phyloP scores from a whole-genome alignment of 192 early-diverging fungal genomes.

The Podila clonocystis region DNA sequence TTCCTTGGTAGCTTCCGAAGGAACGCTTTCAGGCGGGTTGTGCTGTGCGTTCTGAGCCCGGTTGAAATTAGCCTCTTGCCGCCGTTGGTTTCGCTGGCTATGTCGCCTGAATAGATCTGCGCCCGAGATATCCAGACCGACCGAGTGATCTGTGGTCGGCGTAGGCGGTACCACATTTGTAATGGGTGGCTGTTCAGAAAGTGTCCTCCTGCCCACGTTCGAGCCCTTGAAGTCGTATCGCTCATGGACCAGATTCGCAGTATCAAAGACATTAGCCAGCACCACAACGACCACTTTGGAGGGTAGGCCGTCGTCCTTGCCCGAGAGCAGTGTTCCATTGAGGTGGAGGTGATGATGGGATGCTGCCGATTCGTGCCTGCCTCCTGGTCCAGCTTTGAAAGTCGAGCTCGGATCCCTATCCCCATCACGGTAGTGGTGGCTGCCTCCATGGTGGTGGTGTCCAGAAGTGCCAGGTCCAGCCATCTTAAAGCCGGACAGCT shows the following conservation, averaged over 20 bases:
- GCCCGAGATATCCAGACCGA: not conserved
- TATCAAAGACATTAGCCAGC: constrained; percentile 47
- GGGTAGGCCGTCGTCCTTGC: constrained; percentile 26
- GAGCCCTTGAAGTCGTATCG: constrained; percentile 51
- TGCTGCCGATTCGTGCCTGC: not conserved
- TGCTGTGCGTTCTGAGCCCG: too few relatives aligned
- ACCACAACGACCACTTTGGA: constrained; percentile 45
- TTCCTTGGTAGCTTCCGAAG: not conserved
- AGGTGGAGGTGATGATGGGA: constrained; percentile 25
- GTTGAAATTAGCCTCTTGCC: too few relatives aligned
- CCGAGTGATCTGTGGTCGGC: not conserved
- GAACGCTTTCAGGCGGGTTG: too few relatives aligned
- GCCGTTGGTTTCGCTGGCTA: not conserved
- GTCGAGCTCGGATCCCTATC: not conserved
- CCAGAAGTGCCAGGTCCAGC: not conserved
- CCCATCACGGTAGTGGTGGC: not conserved
- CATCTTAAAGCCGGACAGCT: constrained; percentile 18
- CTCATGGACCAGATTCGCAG: constrained; percentile 35
- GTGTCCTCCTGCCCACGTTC: constrained; percentile 35
- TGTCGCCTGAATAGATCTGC: not conserved
- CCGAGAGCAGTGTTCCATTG: constrained; percentile 34
- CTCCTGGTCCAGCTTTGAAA: constrained; percentile 2
- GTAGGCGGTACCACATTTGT: not conserved
- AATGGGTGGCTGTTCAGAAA: not conserved
- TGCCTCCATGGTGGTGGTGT: not conserved